Conservation (phyloP, 1,284 basidiomycete species). For the Rhodotorula sp. region DNA sequence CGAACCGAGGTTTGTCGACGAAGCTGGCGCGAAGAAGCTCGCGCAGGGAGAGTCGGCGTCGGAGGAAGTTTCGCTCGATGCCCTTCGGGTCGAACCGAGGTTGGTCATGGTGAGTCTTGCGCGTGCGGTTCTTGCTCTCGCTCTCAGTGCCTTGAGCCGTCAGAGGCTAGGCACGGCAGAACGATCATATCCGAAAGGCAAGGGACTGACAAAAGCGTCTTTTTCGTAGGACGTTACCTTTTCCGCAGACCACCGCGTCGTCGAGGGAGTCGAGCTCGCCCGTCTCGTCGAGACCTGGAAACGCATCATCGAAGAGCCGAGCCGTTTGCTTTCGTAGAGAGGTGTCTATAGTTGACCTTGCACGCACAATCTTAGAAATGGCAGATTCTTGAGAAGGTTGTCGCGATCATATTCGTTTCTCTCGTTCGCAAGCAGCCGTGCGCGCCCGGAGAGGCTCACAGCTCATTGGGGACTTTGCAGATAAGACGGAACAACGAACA, state of each 20-base stretch:
- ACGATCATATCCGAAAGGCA: background rate
- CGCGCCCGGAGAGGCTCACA: too few species aligned
- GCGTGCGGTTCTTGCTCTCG: background rate
- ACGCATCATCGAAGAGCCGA: conserved; percentile 74
- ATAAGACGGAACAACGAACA: too few species aligned
- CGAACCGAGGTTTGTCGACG: conserved; percentile 33
- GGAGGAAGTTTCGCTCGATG: conserved; percentile 42
- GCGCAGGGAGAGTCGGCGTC: conserved; percentile 51
- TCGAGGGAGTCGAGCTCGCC: conserved; percentile 89
- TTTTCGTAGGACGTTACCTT: conserved; percentile 64
- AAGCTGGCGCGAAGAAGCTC: conserved; percentile 19
- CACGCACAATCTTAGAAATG: too few species aligned
- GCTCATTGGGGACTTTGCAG: too few species aligned
- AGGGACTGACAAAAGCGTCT: background rate
- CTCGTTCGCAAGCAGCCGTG: too few species aligned
- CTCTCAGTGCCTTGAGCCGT: background rate
- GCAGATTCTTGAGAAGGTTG: too few species aligned
- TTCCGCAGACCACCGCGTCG: conserved; percentile 86
- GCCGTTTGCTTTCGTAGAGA: background rate
- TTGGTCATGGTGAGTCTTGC: conserved; percentile 57
- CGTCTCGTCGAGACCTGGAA: conserved; percentile 89
- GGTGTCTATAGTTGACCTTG: too few species aligned
- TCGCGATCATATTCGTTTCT: too few species aligned
- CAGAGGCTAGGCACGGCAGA: background rate
- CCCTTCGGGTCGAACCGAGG: conserved; percentile 51